Percentiles rank a stretch among this genome's conserved stretches.
phyloP scores from a whole-genome alignment of 2,329 filamentous ascomycete genomes.

The Diaporthe eres region DNA sequence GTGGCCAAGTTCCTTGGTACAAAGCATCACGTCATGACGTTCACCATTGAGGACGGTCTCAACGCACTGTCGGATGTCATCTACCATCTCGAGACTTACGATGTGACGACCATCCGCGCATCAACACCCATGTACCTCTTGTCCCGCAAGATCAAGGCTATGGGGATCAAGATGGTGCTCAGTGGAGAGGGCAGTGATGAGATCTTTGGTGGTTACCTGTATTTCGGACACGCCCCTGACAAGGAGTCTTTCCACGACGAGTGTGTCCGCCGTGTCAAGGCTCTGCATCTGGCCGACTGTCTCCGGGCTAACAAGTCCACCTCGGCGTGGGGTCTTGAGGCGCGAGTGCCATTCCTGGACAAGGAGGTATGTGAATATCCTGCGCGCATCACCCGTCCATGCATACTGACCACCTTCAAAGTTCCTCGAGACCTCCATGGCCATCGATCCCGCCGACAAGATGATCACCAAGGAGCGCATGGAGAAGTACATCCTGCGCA shows the following conservation, averaged over 20 bases:
- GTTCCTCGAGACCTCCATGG: constrained; percentile 94
- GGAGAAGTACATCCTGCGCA: constrained; percentile 98
- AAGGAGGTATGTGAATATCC: constrained; percentile 74
- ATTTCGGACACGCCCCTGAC: constrained; percentile 95
- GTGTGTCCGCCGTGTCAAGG: constrained; percentile 94
- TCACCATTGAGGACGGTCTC: constrained; percentile 96
- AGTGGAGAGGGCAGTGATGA: constrained; percentile 97
- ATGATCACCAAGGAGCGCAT: constrained; percentile 92
- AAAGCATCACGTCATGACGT: constrained; percentile 98
- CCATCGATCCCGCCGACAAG: constrained; percentile 94
- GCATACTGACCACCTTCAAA: constrained; percentile 58
- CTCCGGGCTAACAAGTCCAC: constrained; percentile 99
- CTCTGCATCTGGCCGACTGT: constrained; percentile 96
- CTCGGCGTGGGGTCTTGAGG: constrained; percentile 97
- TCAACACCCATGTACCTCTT: constrained; percentile 99
- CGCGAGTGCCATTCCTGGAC: constrained; percentile 97
- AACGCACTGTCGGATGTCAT: constrained; percentile 98
- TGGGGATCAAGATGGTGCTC: constrained; percentile 99
- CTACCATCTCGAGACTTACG: constrained; percentile 97
- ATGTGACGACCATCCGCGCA: constrained; percentile 97
- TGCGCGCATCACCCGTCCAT: neutral
- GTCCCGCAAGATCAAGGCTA: constrained; percentile 98
- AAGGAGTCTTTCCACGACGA: constrained; percentile 96
- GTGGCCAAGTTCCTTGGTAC: constrained; percentile 98
- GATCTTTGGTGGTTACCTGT: constrained; percentile 98